A percentile compares a stretch with the other conserved stretches of the same genome.
Evolutionary conservation across 208 protist genomes (phyloP).

Genomic region (Trypanosoma vivax): DNA sequence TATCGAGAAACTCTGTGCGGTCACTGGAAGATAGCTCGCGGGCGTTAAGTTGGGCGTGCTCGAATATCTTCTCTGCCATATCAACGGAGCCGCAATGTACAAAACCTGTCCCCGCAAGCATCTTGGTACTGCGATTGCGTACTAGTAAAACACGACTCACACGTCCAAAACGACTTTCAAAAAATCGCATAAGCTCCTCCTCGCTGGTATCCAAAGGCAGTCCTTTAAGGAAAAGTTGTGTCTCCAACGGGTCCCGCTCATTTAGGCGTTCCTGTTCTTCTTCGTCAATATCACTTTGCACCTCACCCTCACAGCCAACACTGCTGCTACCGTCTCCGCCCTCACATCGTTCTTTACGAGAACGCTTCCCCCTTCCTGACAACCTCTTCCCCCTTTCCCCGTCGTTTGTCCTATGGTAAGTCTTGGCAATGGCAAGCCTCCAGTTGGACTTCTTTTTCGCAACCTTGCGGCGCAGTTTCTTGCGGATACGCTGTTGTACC

Average conservation of each 20-base stretch:
- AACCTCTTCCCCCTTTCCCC: slow-evolving; percentile 27
- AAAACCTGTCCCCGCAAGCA: slow-evolving; percentile 76
- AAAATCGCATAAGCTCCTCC: slow-evolving; percentile 69
- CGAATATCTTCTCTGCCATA: slow-evolving; percentile 69
- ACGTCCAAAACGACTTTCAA: slow-evolving; percentile 59
- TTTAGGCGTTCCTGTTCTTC: slow-evolving; percentile 85
- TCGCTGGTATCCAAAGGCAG: slow-evolving; percentile 83
- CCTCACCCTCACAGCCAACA: slow-evolving; percentile 43
- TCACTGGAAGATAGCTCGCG: slow-evolving; percentile 69
- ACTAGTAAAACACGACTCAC: slow-evolving; percentile 83
- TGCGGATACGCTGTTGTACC: slow-evolving; percentile 84
- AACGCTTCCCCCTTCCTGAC: slow-evolving; percentile 31
- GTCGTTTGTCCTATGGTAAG: slow-evolving; percentile 28
- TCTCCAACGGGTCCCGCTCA: slow-evolving; percentile 73
- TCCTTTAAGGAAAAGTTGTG: slow-evolving; percentile 84
- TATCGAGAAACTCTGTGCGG: slow-evolving; percentile 52
- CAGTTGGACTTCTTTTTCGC: slow-evolving; percentile 76
- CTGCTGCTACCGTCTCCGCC: slow-evolving; percentile 25
- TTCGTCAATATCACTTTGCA: slow-evolving; percentile 88
- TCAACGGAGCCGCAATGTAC: slow-evolving; percentile 72
- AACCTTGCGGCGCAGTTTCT: slow-evolving; percentile 68
- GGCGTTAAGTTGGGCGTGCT: slow-evolving; percentile 79
- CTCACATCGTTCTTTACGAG: slow-evolving; percentile 20
- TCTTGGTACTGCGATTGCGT: slow-evolving; percentile 58
- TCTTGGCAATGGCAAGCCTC: slow-evolving; percentile 62